Conservation (phyloP, 768 basidiomycete species). For the Amanita inopinata region DNA sequence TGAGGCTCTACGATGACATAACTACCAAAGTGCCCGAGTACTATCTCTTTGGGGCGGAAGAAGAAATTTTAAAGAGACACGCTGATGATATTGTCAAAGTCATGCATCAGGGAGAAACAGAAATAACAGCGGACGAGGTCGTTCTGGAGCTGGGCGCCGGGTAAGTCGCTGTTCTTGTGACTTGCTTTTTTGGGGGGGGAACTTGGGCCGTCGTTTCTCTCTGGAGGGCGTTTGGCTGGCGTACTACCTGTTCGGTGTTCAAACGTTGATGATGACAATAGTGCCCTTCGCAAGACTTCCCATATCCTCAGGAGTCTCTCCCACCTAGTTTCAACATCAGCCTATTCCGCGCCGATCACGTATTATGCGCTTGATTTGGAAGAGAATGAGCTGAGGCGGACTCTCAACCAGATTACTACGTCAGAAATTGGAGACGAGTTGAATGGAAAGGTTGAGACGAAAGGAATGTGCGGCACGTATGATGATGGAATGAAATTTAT, state of each 20-base stretch:
- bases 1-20: slow-evolving; percentile 80
- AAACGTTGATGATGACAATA: no score
- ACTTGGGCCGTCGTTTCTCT: no score
- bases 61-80: slow-evolving; percentile 67
- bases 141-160: slow-evolving; percentile 93
- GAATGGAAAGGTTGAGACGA: slow-evolving; percentile 63
- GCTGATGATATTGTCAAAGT: slow-evolving; percentile 63
- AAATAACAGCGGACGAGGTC: slow-evolving; percentile 35
- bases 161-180: slow-evolving; percentile 36
- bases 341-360: slow-evolving; percentile 42
- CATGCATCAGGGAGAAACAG: slow-evolving; percentile 46
- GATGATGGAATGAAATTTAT: slow-evolving; percentile 82
- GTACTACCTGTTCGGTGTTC: no score
- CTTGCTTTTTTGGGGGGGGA: slow-evolving; percentile 8
- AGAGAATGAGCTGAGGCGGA: slow-evolving; percentile 73
- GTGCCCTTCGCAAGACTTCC: slow-evolving; percentile 83
- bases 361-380: slow-evolving; percentile 95
- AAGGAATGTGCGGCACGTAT: slow-evolving; percentile 88
- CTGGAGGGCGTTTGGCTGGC: no score
- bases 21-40: slow-evolving; percentile 76
- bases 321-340: slow-evolving; percentile 29
- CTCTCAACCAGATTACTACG: slow-evolving; percentile 53
- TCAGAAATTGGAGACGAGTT: slow-evolving; percentile 57
- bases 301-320: slow-evolving; percentile 70
- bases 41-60: slow-evolving; percentile 85